Evolutionary conservation across 306 rosid genomes (phyloP), one percentile per base, ranked within the genome.

Genomic region (Adenanthera pavonina): DNA sequence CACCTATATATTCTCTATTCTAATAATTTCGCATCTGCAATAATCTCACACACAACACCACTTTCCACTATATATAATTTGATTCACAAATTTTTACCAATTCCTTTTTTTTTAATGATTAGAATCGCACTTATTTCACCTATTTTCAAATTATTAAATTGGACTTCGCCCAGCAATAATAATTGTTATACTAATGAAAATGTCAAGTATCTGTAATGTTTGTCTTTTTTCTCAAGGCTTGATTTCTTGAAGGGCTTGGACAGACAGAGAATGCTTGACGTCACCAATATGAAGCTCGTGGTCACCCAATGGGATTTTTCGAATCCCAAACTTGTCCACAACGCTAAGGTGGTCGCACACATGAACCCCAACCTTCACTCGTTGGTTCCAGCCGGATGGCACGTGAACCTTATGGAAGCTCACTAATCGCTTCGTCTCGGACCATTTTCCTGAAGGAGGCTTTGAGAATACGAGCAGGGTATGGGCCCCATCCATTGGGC

Each of bases 231-330:
- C 14, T 30, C 30, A 82, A 30, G 85, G 7, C 53, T 83, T 82
- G 38, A 88, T 82, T 11, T 84, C 61, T 9, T 87, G 81, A 47
- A 62, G 38, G 67, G 87, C 73, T 66, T 87, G 85, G 25, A 95
- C 61, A 11, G 86, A 82, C 61, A 95, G 74, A 1, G 88, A 79
- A 78, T 95, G 99, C 72, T 85, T 84, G 43, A 89, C 40, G 79
- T 95, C 97, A 72, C 94, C 97, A 35, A 95, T 89, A 3, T 90
- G 90, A 47, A 95, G 85, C 25, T 84, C 86, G 44, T 95, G 99
- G 16, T 90, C 69, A 57, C 98, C 99, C 9, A 83, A 81, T 67
- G 98, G 98, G 80, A 95, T 92, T 87, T 94, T 93, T 85, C 88
- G 89, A 83, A 88, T 54, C 56, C 99, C 99, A 79, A 74, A 87